These are phyloP conservation scores for Colletotrichum orchidophilum DNA, from an alignment of 2,329 filamentous ascomycete genomes.

Conservation along the genomic window DNA sequence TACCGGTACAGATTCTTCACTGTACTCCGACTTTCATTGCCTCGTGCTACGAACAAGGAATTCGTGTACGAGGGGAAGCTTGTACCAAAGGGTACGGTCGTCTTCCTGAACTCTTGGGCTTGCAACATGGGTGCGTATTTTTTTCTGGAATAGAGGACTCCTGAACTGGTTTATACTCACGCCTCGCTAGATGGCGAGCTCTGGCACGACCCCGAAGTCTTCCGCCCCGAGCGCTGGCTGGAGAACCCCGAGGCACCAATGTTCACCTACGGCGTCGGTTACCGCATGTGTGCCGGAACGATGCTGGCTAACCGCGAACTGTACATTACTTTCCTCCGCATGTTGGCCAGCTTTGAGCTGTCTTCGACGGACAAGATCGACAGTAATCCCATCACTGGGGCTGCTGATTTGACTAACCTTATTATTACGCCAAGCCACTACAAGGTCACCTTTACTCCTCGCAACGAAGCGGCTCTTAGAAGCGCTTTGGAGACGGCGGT, in stretches of 20 bases:
- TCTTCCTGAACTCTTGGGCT: slow-evolving; percentile 45
- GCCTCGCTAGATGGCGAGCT: slow-evolving; percentile 58
- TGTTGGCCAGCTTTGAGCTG: slow-evolving; percentile 60
- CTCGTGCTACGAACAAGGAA: slow-evolving; percentile 54
- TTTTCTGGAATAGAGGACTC: slow-evolving; percentile 60
- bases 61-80: slow-evolving; percentile 37
- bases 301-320: slow-evolving; percentile 64
- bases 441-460: slow-evolving; percentile 16
- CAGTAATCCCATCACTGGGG: slow-evolving; percentile 19
- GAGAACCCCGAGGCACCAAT: slow-evolving; percentile 53
- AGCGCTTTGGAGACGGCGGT: neutral
- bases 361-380: slow-evolving; percentile 39
- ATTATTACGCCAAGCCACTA: slow-evolving; percentile 10
- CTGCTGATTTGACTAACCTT: slow-evolving; percentile 22
- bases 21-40: slow-evolving; percentile 72
- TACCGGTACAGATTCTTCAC: slow-evolving; percentile 63
- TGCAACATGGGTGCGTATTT: slow-evolving; percentile 40
- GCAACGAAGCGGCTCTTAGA: slow-evolving; percentile 7
- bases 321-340: slow-evolving; percentile 60
- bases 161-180: neutral
- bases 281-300: slow-evolving; percentile 63
- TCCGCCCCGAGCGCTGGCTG: slow-evolving; percentile 59
- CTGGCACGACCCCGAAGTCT: slow-evolving; percentile 72
- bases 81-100: slow-evolving; percentile 62
- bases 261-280: slow-evolving; percentile 63